These are phyloP conservation scores for Penicillium bovifimosum DNA, from an alignment of 495 filamentous ascomycete species.

Conservation along the genomic window DNA sequence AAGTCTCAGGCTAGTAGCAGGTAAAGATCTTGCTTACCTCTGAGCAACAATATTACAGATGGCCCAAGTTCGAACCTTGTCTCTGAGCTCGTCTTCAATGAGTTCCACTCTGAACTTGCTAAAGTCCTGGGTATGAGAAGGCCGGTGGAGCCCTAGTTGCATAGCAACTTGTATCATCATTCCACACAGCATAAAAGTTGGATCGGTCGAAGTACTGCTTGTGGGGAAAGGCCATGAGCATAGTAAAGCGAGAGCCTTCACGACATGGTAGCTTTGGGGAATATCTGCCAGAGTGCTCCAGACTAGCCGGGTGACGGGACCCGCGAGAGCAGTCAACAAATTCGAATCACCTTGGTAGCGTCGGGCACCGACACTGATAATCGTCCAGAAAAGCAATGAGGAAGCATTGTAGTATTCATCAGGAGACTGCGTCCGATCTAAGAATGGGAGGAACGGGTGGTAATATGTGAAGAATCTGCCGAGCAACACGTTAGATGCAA, in stretches of 20 bases:
- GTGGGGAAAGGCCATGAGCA: constrained; percentile 90
- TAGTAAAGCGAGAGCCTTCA: constrained; percentile 82
- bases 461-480: constrained; percentile 67
- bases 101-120: constrained; percentile 75
- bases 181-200: constrained; percentile 84
- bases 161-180: constrained; percentile 92
- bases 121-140: constrained; percentile 87
- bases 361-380: constrained; percentile 74
- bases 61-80: constrained; percentile 85
- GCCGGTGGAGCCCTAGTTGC: constrained; percentile 84
- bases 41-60: constrained; percentile 92
- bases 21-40: constrained; percentile 37
- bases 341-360: constrained; percentile 61
- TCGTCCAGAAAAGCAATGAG: constrained; percentile 80
- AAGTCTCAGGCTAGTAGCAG: not conserved
- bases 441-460: constrained; percentile 80
- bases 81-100: constrained; percentile 76
- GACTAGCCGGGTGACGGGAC: constrained; percentile 66
- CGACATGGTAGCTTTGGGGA: constrained; percentile 81
- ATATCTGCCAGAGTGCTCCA: constrained; percentile 80
- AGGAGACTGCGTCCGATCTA: constrained; percentile 63
- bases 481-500: constrained; percentile 9
- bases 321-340: constrained; percentile 63
- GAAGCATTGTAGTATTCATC: constrained; percentile 71
- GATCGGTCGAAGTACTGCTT: constrained; percentile 78